A percentile compares a stretch with the other conserved stretches of the same genome.
Conservation (phyloP, 164 flowering plant genomes). For the Vitis rupestris region DNA sequence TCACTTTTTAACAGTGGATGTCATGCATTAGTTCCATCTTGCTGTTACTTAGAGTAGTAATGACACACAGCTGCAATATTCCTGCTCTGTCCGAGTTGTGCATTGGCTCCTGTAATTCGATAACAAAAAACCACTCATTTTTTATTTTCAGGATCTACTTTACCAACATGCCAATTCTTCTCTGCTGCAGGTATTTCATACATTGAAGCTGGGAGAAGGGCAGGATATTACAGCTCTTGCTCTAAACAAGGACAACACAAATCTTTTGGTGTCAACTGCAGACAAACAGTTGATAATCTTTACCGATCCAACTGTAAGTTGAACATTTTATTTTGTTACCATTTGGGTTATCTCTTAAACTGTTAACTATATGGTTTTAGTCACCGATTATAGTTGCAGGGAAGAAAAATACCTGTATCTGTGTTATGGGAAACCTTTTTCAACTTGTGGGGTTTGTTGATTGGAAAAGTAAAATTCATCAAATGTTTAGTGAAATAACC, state of each 20-base stretch:
- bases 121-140: not conserved
- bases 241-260: slow-evolving; percentile 81
- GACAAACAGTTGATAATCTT: slow-evolving; percentile 84
- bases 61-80: not conserved
- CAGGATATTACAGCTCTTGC: slow-evolving; percentile 87
- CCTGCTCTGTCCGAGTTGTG: not conserved
- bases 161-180: not conserved
- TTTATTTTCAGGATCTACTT: not conserved
- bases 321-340: not conserved
- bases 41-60: not conserved
- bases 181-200: slow-evolving; percentile 65
- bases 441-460: not conserved
- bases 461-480: not conserved
- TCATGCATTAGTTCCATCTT: not conserved
- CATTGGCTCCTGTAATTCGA: not conserved
- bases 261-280: slow-evolving; percentile 87
- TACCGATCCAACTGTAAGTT: slow-evolving; percentile 95
- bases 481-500: not conserved
- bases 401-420: not conserved
- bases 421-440: not conserved
- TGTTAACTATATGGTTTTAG: slow-evolving; percentile 1
- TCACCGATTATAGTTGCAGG: not conserved
- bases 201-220: slow-evolving; percentile 64
- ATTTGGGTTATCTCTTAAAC: not conserved
- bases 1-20: not conserved